Conservation (phyloP, 495 filamentous ascomycete species). For the Friedmanniomyces endolithicus region DNA sequence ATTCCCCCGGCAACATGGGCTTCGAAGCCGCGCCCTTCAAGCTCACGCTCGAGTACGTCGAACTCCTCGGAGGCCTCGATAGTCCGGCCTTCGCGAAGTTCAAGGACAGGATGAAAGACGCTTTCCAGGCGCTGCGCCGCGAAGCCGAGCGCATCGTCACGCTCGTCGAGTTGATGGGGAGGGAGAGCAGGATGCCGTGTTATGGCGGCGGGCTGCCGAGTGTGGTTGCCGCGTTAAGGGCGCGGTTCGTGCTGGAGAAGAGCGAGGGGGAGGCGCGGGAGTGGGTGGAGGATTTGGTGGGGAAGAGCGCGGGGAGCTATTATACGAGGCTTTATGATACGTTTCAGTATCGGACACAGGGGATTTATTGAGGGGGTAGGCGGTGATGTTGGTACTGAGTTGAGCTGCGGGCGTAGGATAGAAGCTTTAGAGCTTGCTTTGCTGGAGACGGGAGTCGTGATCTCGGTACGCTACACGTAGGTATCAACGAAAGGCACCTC, state of each 20-base stretch:
- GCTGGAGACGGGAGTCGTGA: not conserved
- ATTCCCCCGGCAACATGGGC: conserved; percentile 62
- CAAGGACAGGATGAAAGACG: conserved; percentile 58
- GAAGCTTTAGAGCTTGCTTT: no score
- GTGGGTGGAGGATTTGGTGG: conserved; percentile 61
- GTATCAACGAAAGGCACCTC: no score
- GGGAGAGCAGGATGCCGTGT: conserved; percentile 64
- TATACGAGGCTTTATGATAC: conserved; percentile 67
- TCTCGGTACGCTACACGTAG: no score
- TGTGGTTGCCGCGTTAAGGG: conserved; percentile 47
- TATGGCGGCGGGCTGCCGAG: conserved; percentile 51
- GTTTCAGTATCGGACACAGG: conserved; percentile 68
- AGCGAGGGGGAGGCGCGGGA: conserved; percentile 60
- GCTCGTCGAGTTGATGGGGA: conserved; percentile 64
- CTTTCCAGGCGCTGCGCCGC: conserved; percentile 59
- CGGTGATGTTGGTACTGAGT: no score
- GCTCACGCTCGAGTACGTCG: conserved; percentile 64
- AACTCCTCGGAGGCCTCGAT: conserved; percentile 55
- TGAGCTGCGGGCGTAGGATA: no score
- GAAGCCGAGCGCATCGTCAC: conserved; percentile 61
- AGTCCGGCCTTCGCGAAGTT: conserved; percentile 52
- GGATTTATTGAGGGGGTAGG: conserved; percentile 42
- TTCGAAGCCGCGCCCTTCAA: conserved; percentile 74
- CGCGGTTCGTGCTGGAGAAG: conserved; percentile 59
- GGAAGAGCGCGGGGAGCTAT: conserved; percentile 60